Evolutionary conservation across 352 stramenopile species (phyloP).

Genomic region (Pythium folliculosum): DNA sequence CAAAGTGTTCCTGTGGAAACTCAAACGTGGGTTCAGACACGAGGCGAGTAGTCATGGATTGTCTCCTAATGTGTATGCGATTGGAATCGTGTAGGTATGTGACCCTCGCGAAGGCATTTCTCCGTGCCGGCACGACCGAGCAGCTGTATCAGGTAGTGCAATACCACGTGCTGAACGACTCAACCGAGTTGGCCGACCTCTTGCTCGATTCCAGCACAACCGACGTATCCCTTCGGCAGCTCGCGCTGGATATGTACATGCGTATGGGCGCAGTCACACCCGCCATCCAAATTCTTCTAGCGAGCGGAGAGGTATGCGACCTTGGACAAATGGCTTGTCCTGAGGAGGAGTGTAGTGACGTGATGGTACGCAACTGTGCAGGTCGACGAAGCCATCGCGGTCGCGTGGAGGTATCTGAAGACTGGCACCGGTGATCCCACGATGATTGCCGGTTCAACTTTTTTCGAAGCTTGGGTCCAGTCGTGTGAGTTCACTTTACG

Average conservation of each 20-base stretch:
- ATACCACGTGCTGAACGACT: slow-evolving; percentile 59
- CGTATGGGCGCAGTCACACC: slow-evolving; percentile 45
- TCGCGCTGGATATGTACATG: slow-evolving; percentile 71
- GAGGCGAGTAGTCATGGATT: neutral
- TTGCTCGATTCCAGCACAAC: slow-evolving; percentile 37
- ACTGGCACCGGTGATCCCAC: slow-evolving; percentile 12
- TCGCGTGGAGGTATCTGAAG: slow-evolving; percentile 26
- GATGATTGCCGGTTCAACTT: slow-evolving; percentile 9
- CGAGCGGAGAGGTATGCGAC: slow-evolving; percentile 36
- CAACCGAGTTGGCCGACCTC: slow-evolving; percentile 52
- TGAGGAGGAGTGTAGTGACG: neutral
- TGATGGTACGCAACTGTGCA: neutral
- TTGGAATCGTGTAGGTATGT: slow-evolving; percentile 47
- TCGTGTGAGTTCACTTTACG: slow-evolving; percentile 12
- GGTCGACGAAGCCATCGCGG: slow-evolving; percentile 19
- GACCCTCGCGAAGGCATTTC: slow-evolving; percentile 52
- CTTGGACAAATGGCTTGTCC: neutral
- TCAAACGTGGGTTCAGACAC: slow-evolving; percentile 42
- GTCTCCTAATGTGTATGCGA: neutral
- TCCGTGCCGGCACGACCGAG: slow-evolving; percentile 39
- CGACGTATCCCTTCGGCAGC: slow-evolving; percentile 45
- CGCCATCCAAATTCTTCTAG: slow-evolving; percentile 53
- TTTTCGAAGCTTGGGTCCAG: slow-evolving; percentile 19
- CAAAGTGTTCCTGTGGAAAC: slow-evolving; percentile 56
- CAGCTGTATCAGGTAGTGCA: slow-evolving; percentile 75